A percentile compares a stretch with the other conserved stretches of the same genome.
Evolutionary conservation across 2,329 filamentous ascomycete genomes (phyloP).

Genomic region (Chaetomium globosum): DNA sequence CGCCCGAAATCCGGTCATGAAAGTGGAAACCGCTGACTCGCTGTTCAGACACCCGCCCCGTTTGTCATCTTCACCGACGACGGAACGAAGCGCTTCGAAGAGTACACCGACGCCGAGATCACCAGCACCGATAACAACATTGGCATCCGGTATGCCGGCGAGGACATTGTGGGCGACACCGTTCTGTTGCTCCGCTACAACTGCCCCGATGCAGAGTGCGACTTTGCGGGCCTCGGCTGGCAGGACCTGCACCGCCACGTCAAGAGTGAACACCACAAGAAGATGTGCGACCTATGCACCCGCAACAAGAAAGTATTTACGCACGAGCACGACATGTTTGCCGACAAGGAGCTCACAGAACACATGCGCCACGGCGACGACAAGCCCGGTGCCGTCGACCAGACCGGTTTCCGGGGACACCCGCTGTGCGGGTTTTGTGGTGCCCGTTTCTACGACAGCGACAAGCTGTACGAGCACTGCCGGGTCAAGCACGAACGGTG

Average conservation of each 20-base stretch:
- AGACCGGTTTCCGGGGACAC: constrained; percentile 95
- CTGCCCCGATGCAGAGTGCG: constrained; percentile 78
- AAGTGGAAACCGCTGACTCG: constrained; percentile 4
- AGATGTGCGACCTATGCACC: constrained; percentile 88
- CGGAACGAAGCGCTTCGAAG: constrained; percentile 76
- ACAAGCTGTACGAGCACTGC: constrained; percentile 92
- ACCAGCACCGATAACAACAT: constrained; percentile 79
- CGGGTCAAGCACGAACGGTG: constrained; percentile 92
- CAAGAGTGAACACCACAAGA: constrained; percentile 76
- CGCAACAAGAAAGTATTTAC: constrained; percentile 98
- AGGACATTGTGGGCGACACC: constrained; percentile 89
- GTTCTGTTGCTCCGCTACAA: constrained; percentile 88
- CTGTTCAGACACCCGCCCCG: constrained; percentile 60
- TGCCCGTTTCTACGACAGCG: constrained; percentile 90
- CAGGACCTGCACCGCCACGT: constrained; percentile 72
- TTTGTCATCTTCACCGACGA: constrained; percentile 94
- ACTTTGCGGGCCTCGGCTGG: constrained; percentile 75
- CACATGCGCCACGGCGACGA: constrained; percentile 93
- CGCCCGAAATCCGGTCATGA: neutral
- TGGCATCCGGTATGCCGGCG: constrained; percentile 86
- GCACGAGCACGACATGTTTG: constrained; percentile 94
- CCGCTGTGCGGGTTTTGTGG: constrained; percentile 92
- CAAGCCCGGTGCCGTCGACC: constrained; percentile 82
- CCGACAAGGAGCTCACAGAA: constrained; percentile 74
- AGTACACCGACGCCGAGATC: constrained; percentile 75